Evolutionary conservation across 805 yeast genomes (phyloP).

Genomic region (Hanseniaspora singularis): DNA sequence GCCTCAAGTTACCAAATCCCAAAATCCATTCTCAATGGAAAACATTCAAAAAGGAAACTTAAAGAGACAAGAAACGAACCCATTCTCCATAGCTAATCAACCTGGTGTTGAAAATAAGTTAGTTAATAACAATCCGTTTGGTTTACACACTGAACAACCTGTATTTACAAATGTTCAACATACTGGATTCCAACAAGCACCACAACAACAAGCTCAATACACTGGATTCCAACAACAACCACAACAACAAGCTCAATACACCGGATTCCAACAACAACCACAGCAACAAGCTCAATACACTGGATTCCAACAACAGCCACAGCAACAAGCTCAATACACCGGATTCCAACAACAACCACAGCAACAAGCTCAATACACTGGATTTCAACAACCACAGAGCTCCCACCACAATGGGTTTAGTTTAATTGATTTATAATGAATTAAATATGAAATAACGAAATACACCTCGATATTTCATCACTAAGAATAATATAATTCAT

Average conservation of each 20-base stretch:
- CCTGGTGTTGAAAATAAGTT: conserved; percentile 4
- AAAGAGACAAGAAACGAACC: conserved; percentile 18
- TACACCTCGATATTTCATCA: too few species aligned
- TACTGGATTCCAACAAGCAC: conserved; percentile 14
- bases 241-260: conserved; percentile 15
- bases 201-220: background rate
- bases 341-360: conserved; percentile 13
- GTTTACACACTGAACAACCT: background rate
- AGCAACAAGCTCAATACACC: conserved; percentile 15
- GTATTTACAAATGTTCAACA: conserved; percentile 15
- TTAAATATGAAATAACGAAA: too few species aligned
- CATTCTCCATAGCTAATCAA: conserved; percentile 16
- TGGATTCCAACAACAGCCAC: conserved; percentile 15
- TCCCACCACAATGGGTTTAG: too few species aligned
- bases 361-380: conserved; percentile 8
- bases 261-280: conserved; percentile 9
- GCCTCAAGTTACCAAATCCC: conserved; percentile 25
- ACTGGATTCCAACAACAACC: conserved; percentile 16
- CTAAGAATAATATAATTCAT: too few species aligned
- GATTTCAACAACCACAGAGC: conserved; percentile 12
- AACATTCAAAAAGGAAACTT: conserved; percentile 22
- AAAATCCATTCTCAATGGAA: conserved; percentile 32
- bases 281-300: conserved; percentile 2
- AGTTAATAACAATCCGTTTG: conserved; percentile 15
- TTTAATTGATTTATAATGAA: conserved; percentile 14